Conservation (phyloP, 805 yeast genomes). For the Candida awuae region DNA sequence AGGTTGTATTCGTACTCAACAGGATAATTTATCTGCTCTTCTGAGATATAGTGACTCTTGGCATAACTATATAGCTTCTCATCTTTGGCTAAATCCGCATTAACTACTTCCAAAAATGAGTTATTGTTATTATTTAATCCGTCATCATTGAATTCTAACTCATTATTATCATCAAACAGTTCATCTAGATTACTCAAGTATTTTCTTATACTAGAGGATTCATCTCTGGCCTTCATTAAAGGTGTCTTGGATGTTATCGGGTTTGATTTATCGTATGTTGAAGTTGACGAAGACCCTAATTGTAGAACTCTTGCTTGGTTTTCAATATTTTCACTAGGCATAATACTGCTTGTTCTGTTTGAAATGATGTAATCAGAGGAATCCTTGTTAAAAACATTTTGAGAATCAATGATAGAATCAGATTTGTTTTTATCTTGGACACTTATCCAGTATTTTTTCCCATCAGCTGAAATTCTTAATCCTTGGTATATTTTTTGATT, state of each 20-base stretch:
- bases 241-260: conserved; percentile 4
- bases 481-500: conserved; percentile 73
- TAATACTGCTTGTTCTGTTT: background rate
- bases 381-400: too few species aligned
- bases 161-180: conserved; percentile 2
- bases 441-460: conserved; percentile 89
- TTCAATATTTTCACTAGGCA: conserved; percentile 1
- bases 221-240: background rate
- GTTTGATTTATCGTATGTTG: background rate
- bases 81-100: conserved; percentile 29
- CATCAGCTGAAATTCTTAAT: conserved; percentile 68
- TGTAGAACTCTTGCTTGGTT: background rate
- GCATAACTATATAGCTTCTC: conserved; percentile 29
- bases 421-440: too few species aligned
- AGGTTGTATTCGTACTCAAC: conserved; percentile 25
- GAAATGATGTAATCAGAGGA: too few species aligned
- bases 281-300: background rate
- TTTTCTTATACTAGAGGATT: background rate
- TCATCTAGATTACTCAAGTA: conserved; percentile 9
- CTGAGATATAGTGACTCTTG: conserved; percentile 29
- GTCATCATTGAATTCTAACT: conserved; percentile 1
- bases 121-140: background rate
- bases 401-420: too few species aligned
- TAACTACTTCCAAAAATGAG: too few species aligned
- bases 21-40: conserved; percentile 34